Base-by-base conservation (phyloP, 2,329 filamentous ascomycete genomes). In the Sodiomyces alkalinus region DNA sequence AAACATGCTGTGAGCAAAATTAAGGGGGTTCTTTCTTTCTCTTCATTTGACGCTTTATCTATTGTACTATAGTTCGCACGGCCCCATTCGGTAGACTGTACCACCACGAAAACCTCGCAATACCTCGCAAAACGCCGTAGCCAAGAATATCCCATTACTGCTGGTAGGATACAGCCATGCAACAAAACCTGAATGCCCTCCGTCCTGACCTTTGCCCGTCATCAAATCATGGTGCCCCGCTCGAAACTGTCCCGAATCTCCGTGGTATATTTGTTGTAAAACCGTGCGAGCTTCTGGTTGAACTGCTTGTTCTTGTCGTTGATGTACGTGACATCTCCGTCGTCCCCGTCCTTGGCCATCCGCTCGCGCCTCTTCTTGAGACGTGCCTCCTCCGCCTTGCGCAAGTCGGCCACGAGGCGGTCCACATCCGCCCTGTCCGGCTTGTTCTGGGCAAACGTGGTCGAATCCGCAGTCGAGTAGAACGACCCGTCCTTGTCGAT, bases 221-320 rank as follows among this genome's bases (percentile, higher is more conserved):
- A n/a, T n/a, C 48, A 96, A 51, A 96, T 90, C 69, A 92, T 92
- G 4, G 90, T 96, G 12, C 90, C 90, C 39, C 90, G 72, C 67
- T 98, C 90, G 51, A 98, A 98, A 53, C 80, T 94, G 48, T 98
- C 90, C 48, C 90, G 67, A 44, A 98, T 96, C 52, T 98, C 90
- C 18, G 80, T 74, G 25, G 90, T 98, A 55, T 98, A 98, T 63
- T 93, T 92, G 60, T 98, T 90, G 58, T 98, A 98, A 60, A 96
- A 98, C 40, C 90, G 68, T 30, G 79, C 66, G 53, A 98, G 62
- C 61, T 98, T 96, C 61, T 92, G 76, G 72, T 98, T 98, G 63
- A 98, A 98, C 65, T 94, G 85, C 66, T 96, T 96, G 66, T 98
- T 98, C 77, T 98, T 94, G 58, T 94, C 85, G 58, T 98, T 98